Percentiles rank a stretch among this genome's conserved stretches.
Evolutionary conservation across 2,329 filamentous ascomycete genomes (phyloP).

Genomic region (Fusarium torulosum): DNA sequence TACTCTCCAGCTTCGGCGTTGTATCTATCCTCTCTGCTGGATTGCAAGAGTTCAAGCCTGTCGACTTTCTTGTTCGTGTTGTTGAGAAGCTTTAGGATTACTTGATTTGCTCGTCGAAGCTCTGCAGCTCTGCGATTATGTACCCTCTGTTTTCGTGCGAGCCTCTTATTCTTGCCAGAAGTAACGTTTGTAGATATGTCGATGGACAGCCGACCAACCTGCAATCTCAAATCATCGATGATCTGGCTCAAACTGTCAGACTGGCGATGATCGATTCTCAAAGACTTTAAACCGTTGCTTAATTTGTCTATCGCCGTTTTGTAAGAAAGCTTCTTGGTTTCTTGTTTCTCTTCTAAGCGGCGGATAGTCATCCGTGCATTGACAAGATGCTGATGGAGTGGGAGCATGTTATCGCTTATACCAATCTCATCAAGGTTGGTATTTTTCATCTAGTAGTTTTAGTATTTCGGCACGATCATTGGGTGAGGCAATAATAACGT

Average conservation of each 20-base stretch:
- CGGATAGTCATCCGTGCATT: not conserved
- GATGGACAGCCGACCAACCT: not conserved
- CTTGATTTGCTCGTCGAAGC: too few species aligned
- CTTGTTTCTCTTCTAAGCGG: too few species aligned
- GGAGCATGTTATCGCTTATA: not conserved
- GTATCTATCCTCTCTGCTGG: too few species aligned
- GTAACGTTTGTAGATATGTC: not conserved
- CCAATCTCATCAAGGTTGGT: not conserved
- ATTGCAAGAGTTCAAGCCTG: too few species aligned
- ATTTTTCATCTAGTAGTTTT: not conserved
- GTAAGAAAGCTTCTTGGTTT: too few species aligned
- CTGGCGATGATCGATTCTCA: not conserved
- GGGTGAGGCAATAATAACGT: not conserved
- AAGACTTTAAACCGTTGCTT: not conserved
- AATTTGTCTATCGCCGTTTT: not conserved
- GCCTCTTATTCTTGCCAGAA: too few species aligned
- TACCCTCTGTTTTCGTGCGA: too few species aligned
- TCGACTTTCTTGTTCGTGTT: too few species aligned
- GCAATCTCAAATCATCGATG: not conserved
- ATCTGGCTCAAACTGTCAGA: not conserved
- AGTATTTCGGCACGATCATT: not conserved
- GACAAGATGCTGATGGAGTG: not conserved
- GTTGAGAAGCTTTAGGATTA: too few species aligned
- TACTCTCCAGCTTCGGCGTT: too few species aligned
- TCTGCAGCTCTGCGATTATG: too few species aligned